Base-by-base conservation (phyloP, 345 rosid genomes). In the Mercurialis annua region DNA sequence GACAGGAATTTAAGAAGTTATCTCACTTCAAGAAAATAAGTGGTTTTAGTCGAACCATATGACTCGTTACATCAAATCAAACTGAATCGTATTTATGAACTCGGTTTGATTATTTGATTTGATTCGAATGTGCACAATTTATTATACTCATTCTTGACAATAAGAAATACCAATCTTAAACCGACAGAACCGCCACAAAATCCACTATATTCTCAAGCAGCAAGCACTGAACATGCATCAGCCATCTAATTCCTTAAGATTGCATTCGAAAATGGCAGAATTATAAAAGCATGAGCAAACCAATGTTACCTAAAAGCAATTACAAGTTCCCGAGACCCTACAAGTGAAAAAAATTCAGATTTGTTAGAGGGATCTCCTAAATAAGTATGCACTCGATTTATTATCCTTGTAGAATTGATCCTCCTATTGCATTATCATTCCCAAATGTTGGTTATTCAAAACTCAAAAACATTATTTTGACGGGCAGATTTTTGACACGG, bases 381-480 rank as follows among this genome's bases (percentile, higher is more conserved):
- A 63, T 80, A 95, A 1, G 99, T 85, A 61, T 95, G 94, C 43
- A 96, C 97, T 73, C 99, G n/a, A n/a, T n/a, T n/a, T 73, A 72
- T 95, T 91, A 42, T 96, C 90, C 81, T 94, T 94, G 69, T 85
- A 94, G 76, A 91, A 94, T 21, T 90, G 79, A 77, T 92, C 98
- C 77, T 94, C 99, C 97, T 92, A 88, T 33, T 94, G 97, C 69
- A 89, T 76, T 58, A 94, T 98, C 99, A 94, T 94, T 6, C 98
- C 99, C 71, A 92, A 81, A 76, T 94, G 99, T 78, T 94, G 99
- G 76, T 94, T 94, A 61, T 94, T 91, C 77, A 94, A n/a, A n/a
- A n/a, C n/a, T n/a, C n/a, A n/a, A 44, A 43, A 92, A 61, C 57
- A 94, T 26, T 72, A 94, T 78, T 85, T 94, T 94, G 64, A 94